These are phyloP conservation scores for Canna indica DNA, from an alignment of 176 grass and related monocot species.

Conservation along the genomic window DNA sequence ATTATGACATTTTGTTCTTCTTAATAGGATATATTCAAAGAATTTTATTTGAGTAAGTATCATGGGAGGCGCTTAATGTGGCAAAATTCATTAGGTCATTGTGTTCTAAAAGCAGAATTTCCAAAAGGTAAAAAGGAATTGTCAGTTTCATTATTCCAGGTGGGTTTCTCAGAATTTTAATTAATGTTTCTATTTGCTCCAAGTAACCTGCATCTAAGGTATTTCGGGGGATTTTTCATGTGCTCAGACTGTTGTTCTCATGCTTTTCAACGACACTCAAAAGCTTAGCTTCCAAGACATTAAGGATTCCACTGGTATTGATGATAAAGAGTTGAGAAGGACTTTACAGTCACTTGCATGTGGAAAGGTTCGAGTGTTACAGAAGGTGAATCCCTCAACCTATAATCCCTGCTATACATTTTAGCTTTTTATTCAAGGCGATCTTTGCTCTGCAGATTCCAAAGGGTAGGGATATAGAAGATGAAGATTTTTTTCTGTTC, in stretches of 20 bases:
- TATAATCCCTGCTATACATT: conserved; percentile 17
- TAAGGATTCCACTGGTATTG: conserved; percentile 87
- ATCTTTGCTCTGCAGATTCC: conserved; percentile 60
- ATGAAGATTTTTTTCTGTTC: conserved; percentile 83
- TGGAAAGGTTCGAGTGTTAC: conserved; percentile 91
- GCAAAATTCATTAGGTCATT: conserved; percentile 99
- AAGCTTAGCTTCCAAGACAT: conserved; percentile 89
- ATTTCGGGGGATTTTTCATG: conserved; percentile 14
- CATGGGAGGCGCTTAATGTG: conserved; percentile 97
- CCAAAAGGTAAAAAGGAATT: conserved; percentile 99
- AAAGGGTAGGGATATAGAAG: conserved; percentile 90
- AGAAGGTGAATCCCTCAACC: conserved; percentile 53
- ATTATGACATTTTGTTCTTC: neutral
- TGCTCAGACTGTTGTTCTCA: conserved; percentile 84
- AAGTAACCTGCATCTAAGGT: neutral
- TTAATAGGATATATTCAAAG: conserved; percentile 97
- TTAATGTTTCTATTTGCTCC: neutral
- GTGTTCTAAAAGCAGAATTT: conserved; percentile 94
- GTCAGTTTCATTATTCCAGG: conserved; percentile 97
- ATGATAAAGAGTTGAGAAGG: conserved; percentile 99
- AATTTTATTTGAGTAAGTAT: conserved; percentile 99
- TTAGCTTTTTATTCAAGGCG: conserved; percentile 14
- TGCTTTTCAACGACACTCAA: conserved; percentile 96
- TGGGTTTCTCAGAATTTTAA: conserved; percentile 16
- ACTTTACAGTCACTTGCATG: conserved; percentile 98